Base-by-base conservation (phyloP, 306 rosid species). In the Glycine soja region DNA sequence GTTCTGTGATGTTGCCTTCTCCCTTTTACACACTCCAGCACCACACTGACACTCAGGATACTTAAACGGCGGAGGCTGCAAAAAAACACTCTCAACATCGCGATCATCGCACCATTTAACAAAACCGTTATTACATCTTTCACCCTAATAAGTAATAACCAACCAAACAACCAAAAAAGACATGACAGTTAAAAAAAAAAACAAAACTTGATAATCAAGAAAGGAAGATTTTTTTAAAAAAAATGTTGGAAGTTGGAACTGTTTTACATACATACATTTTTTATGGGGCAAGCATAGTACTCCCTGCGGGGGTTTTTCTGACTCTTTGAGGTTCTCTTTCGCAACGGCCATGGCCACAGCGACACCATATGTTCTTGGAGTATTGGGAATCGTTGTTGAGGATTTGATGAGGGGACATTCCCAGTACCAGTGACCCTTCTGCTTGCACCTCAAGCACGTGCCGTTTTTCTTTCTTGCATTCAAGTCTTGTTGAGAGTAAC, bases 1-100 rank as follows among this genome's bases (percentile, higher is more conserved):
- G 6, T 38, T 75, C 58, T 18, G 36, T 0, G 2, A 4, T 13
- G 8, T 6, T 13, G 8, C 74, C 70, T 11, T 12, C 4, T 9
- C 66, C 62, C 54, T 80, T 70, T 47, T 8, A 63, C 89, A 86
- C 16, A 86, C 87, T n/a, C 87, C 89, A 2, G 89, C 89, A 1
- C 74, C 38, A 32, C 89, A 86, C 15, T 38, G 8, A 83, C 89
- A 86, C 10, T n/a, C 10, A 32, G 87, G 89, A 48, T 80, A 86
- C 79, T 64, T 79, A 14, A 47, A 15, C 10, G 6, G 42, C 3
- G 89, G 87, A 79, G 80, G 80, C 40, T 4, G 85, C 68, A 38
- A 64, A 56, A 36, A 64, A 63, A 36, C 15, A 50, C 43, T 75
- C 80, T 83, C 77, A n/a, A 16, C 30, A 9, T 80, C 11, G 12